Evolutionary conservation across 768 basidiomycete species (phyloP), one percentile per base, ranked within the genome.

Genomic region (Hypsizygus marmoreus): DNA sequence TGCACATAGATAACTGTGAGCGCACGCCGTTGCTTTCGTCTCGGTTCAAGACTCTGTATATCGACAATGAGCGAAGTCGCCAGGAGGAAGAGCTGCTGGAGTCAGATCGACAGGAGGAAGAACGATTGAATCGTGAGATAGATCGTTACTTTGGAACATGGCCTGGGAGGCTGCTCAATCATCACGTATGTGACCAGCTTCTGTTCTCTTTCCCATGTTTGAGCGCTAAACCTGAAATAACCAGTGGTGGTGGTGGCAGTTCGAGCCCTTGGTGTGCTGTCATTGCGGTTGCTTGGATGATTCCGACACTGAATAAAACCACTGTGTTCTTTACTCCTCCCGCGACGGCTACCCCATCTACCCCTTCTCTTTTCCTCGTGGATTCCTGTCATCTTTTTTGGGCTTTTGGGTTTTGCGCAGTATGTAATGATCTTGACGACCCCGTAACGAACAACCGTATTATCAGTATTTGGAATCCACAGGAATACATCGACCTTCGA

Each of bases 191-290:
- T 73, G n/a, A 33, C 20, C 24, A 26, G 25, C 39, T 45, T 14
- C 36, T 48, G 43, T 32, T 32, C 17, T 28, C 19, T 14, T 20
- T 31, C 32, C 37, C 19, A 33, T 26, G 14, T 9, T 38, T 14
- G 22, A 14, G 34, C 36, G 25, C 32, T 32, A 8, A 24, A 16
- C 26, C 42, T 41, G 42, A 37, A 40, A 4, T 6, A 20, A 24
- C 12, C 52, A 91, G 89, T 91, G 89, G 88, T 92, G 90, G 89
- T 81, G 84, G 84, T 86, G 84, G 86, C 79, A 81, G 43, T 40
- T 86, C 1, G 80, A 86, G 54, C 79, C 82, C 4, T 59, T 86
- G 14, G 40, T 86, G 8, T 82, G 80, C 55, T 90, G 85, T 63
- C 73, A n/a, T n/a, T n/a, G n/a, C n/a, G n/a, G 74, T 40, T 84